Percentiles rank a stretch among this genome's conserved stretches.
Conservation (phyloP, 1,284 basidiomycete genomes). For the Peniophora sp. region DNA sequence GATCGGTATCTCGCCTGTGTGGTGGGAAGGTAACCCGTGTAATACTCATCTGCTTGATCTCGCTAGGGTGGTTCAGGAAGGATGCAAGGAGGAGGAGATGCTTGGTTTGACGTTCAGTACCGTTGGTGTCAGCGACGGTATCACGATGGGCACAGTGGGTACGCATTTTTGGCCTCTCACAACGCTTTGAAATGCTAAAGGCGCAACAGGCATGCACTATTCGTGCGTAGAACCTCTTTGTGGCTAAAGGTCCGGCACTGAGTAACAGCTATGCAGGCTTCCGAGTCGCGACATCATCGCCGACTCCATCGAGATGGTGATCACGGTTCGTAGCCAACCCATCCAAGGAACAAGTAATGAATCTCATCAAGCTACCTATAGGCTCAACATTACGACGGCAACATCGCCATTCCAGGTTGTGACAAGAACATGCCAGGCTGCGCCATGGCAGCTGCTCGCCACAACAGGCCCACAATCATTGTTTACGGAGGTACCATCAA, state of each 20-base stretch:
- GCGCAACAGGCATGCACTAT: constrained; percentile 65
- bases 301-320: constrained; percentile 82
- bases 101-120: constrained; percentile 77
- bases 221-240: constrained; percentile 41
- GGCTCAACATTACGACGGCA: constrained; percentile 86
- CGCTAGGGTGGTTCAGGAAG: constrained; percentile 67
- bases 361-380: constrained; percentile 41
- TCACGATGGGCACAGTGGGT: constrained; percentile 82
- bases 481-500: constrained; percentile 84
- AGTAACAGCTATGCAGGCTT: constrained; percentile 37
- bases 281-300: constrained; percentile 88
- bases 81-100: constrained; percentile 67
- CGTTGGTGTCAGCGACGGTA: constrained; percentile 72
- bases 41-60: constrained; percentile 75
- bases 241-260: not conserved
- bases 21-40: constrained; percentile 91
- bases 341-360: not conserved
- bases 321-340: constrained; percentile 12
- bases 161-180: constrained; percentile 13
- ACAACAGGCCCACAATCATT: constrained; percentile 81
- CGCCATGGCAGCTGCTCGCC: constrained; percentile 76
- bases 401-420: constrained; percentile 77
- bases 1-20: constrained; percentile 80
- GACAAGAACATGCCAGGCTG: constrained; percentile 95
- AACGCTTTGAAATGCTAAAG: not conserved